phyloP scores from a whole-genome alignment of 768 basidiomycete genomes.

The Amanita inopinata region DNA sequence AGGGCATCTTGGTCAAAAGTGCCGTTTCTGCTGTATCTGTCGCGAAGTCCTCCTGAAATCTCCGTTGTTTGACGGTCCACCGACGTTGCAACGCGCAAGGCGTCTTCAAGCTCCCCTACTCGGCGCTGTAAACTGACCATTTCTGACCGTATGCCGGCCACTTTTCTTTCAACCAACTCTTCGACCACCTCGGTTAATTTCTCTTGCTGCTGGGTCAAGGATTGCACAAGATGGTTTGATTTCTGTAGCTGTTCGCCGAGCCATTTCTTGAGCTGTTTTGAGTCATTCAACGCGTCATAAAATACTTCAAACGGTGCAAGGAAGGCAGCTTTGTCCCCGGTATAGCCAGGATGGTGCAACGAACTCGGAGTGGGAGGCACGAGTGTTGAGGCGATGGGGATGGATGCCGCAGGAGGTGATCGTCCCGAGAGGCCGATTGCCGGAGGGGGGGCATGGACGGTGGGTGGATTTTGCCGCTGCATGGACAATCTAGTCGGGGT shows the following conservation, averaged over 20 bases:
- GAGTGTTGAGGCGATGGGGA: slow-evolving; percentile 57
- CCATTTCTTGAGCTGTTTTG: slow-evolving; percentile 70
- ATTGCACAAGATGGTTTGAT: slow-evolving; percentile 44
- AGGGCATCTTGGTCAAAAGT: background rate
- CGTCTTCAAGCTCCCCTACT: slow-evolving; percentile 62
- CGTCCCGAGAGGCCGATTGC: slow-evolving; percentile 26
- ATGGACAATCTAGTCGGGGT: slow-evolving; percentile 58
- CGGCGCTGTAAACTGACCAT: slow-evolving; percentile 47
- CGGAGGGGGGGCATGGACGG: slow-evolving; percentile 18
- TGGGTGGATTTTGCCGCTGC: slow-evolving; percentile 23
- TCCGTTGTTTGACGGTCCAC: no score
- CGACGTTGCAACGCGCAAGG: slow-evolving; percentile 23
- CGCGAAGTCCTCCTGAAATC: background rate
- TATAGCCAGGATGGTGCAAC: slow-evolving; percentile 49
- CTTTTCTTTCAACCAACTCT: slow-evolving; percentile 48
- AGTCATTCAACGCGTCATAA: slow-evolving; percentile 78
- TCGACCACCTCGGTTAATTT: slow-evolving; percentile 51
- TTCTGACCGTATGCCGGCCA: slow-evolving; percentile 52
- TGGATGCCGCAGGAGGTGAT: slow-evolving; percentile 48
- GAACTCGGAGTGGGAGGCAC: slow-evolving; percentile 65
- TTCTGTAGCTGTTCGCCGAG: slow-evolving; percentile 63
- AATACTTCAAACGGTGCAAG: slow-evolving; percentile 76
- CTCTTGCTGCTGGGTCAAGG: slow-evolving; percentile 51
- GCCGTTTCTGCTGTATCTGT: slow-evolving; percentile 3
- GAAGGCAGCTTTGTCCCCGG: slow-evolving; percentile 66